phyloP scores from a whole-genome alignment of 768 basidiomycete genomes.

The Auricularia sp. region DNA sequence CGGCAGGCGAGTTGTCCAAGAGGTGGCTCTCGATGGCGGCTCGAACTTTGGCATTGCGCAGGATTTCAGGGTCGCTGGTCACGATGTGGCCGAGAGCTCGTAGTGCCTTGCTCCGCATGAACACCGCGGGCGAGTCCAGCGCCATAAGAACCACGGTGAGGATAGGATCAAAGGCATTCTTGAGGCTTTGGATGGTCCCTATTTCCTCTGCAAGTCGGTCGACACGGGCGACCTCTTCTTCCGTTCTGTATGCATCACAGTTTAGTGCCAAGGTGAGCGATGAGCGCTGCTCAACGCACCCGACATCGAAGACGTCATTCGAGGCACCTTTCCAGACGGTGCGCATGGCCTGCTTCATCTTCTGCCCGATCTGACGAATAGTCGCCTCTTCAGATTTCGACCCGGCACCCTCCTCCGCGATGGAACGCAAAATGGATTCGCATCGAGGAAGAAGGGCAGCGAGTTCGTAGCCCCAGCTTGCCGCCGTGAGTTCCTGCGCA shows the following conservation, averaged over 20 bases:
- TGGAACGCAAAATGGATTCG: slow-evolving; percentile 35
- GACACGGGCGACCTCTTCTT: slow-evolving; percentile 58
- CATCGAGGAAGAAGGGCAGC: slow-evolving; percentile 56
- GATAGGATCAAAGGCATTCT: slow-evolving; percentile 75
- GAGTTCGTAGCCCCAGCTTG: slow-evolving; percentile 74
- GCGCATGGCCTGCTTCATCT: slow-evolving; percentile 52
- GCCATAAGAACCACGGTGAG: slow-evolving; percentile 67
- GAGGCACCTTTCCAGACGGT: slow-evolving; percentile 63
- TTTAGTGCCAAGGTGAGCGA: not conserved
- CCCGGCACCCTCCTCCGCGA: slow-evolving; percentile 21
- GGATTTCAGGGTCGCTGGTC: slow-evolving; percentile 74
- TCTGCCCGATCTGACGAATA: slow-evolving; percentile 40
- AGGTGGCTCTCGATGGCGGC: slow-evolving; percentile 83
- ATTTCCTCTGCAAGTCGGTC: slow-evolving; percentile 68
- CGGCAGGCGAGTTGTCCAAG: slow-evolving; percentile 83
- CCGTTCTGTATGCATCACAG: slow-evolving; percentile 33
- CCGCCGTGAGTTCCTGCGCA: slow-evolving; percentile 70
- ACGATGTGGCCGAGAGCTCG: slow-evolving; percentile 84
- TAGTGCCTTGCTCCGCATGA: slow-evolving; percentile 90
- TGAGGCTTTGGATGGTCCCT: slow-evolving; percentile 63
- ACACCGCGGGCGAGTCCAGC: slow-evolving; percentile 77
- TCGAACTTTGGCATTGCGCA: slow-evolving; percentile 70
- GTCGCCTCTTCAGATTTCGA: slow-evolving; percentile 27
- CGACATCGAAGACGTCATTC: slow-evolving; percentile 71
- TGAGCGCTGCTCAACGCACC: slow-evolving; percentile 33